Evolutionary conservation across 2,329 filamentous ascomycete species (phyloP).

Genomic region (Intubia oerlemansii): DNA sequence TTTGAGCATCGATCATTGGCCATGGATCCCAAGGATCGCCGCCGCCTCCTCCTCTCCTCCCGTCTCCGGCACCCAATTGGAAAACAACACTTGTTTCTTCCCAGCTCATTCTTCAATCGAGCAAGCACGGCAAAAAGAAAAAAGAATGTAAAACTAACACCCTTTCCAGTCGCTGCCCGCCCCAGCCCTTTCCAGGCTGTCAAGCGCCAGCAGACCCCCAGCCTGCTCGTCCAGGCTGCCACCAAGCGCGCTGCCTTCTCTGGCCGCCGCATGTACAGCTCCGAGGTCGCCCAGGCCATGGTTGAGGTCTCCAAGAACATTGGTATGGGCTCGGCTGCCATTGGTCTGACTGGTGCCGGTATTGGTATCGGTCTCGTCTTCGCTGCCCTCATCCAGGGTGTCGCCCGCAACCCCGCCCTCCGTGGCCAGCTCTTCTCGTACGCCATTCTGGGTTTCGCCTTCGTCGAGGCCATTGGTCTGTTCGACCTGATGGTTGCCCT

Average conservation of each 20-base stretch:
- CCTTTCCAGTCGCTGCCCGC: constrained; percentile 26
- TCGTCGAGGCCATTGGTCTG: constrained; percentile 39
- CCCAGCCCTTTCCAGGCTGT: constrained; percentile 48
- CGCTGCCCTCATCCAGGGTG: constrained; percentile 70
- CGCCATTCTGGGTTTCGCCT: constrained; percentile 42
- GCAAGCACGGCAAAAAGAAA: neutral
- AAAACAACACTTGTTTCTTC: no score
- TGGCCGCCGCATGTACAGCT: constrained; percentile 60
- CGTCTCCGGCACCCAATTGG: no score
- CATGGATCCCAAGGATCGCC: neutral
- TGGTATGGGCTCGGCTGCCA: constrained; percentile 75
- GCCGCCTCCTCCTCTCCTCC: no score
- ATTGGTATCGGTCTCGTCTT: constrained; percentile 93
- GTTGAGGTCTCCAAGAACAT: constrained; percentile 82
- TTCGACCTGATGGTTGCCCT: constrained; percentile 62
- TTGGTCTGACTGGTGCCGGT: constrained; percentile 82
- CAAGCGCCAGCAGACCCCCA: constrained; percentile 54
- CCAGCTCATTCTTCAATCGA: constrained; percentile 2
- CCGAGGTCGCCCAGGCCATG: constrained; percentile 72
- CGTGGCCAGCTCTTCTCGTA: constrained; percentile 72
- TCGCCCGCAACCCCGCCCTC: constrained; percentile 86
- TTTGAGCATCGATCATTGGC: neutral
- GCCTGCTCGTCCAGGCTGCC: constrained; percentile 40
- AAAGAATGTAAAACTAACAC: neutral
- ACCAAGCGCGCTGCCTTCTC: constrained; percentile 38